Conservation (phyloP, 306 rosid species). For the Cyamopsis tetragonoloba region DNA sequence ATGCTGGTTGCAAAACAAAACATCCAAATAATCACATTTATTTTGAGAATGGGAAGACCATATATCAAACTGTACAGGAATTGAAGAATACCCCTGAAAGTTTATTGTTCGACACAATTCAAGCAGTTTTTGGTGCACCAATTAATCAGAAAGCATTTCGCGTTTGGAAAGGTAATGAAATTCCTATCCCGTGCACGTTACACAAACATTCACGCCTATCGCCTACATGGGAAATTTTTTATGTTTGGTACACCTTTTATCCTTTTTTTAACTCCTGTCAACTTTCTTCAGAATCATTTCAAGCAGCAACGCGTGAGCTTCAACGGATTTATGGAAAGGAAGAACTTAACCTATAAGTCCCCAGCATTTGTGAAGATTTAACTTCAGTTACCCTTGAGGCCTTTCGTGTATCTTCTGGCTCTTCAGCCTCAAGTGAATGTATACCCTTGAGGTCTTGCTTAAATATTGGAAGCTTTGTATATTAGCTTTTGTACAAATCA, state of each 20-base stretch:
- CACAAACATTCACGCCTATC: neutral
- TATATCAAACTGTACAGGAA: constrained; percentile 81
- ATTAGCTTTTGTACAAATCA: constrained; percentile 23
- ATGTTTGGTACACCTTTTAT: constrained; percentile 1
- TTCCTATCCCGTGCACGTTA: neutral
- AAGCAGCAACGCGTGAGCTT: constrained; percentile 88
- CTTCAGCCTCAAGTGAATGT: neutral
- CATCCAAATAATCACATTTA: constrained; percentile 88
- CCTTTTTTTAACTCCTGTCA: constrained; percentile 7
- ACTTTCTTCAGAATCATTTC: constrained; percentile 66
- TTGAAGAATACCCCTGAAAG: constrained; percentile 76
- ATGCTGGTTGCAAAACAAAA: constrained; percentile 80
- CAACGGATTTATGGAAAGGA: constrained; percentile 91
- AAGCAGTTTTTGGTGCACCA: constrained; percentile 75
- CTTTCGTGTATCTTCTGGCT: neutral
- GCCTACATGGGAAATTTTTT: neutral
- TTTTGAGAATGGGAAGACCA: constrained; percentile 82
- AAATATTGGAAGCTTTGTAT: constrained; percentile 17
- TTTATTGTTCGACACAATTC: constrained; percentile 70
- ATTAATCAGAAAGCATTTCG: constrained; percentile 80
- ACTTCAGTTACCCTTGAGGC: too few species aligned
- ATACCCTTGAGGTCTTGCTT: neutral
- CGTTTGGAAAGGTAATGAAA: constrained; percentile 65
- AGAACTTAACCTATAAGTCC: constrained; percentile 43
- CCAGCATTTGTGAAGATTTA: constrained; percentile 23